Conservation (phyloP, 1,284 basidiomycete genomes). For the Ceratobasidium sp. region DNA sequence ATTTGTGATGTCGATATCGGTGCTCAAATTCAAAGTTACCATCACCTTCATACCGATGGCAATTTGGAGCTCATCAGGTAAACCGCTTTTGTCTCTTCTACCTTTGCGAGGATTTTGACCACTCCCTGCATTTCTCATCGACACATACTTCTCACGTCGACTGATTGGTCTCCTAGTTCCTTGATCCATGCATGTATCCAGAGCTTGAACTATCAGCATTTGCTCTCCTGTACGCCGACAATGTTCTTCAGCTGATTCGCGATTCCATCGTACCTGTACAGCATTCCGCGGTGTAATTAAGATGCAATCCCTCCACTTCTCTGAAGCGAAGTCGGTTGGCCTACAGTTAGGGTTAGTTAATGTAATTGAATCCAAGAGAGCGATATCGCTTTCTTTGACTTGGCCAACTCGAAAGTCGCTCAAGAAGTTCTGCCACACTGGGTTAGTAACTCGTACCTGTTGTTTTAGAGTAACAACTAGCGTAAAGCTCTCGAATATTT, state of each 20-base stretch:
- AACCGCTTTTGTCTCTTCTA: neutral
- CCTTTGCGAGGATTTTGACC: neutral
- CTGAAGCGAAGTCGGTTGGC: slow-evolving; percentile 49
- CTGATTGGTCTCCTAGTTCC: slow-evolving; percentile 46
- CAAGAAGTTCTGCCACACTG: slow-evolving; percentile 57
- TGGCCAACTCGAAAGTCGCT: slow-evolving; percentile 53
- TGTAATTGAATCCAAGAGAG: slow-evolving; percentile 54
- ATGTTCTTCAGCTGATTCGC: slow-evolving; percentile 50
- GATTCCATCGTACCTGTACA: slow-evolving; percentile 57
- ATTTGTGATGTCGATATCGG: slow-evolving; percentile 44
- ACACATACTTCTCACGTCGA: neutral
- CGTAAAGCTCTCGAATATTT: slow-evolving; percentile 57
- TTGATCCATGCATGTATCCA: slow-evolving; percentile 47
- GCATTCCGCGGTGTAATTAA: slow-evolving; percentile 58
- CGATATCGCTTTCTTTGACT: slow-evolving; percentile 53
- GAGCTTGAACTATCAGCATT: slow-evolving; percentile 49
- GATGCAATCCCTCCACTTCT: slow-evolving; percentile 53
- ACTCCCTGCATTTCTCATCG: neutral
- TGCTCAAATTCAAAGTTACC: slow-evolving; percentile 44
- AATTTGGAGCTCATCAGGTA: slow-evolving; percentile 52
- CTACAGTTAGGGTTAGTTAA: slow-evolving; percentile 47
- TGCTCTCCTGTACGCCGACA: slow-evolving; percentile 39
- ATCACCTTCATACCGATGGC: slow-evolving; percentile 58
- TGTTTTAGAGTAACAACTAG: slow-evolving; percentile 58
- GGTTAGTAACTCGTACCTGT: slow-evolving; percentile 57